Evolutionary conservation across 441 rosid species (phyloP).

Genomic region (Erodium trifolium): DNA sequence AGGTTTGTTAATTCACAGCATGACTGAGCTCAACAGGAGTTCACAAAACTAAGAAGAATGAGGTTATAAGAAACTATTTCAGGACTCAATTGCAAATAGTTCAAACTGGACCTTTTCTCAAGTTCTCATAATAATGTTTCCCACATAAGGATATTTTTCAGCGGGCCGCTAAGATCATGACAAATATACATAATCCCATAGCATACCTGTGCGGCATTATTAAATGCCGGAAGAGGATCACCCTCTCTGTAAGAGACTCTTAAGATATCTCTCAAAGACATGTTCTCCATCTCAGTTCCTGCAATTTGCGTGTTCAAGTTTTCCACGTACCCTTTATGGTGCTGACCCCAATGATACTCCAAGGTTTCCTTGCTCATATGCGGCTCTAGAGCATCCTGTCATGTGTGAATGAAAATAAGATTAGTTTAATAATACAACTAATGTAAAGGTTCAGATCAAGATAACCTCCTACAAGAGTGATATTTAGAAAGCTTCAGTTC

Average conservation of each 20-base stretch:
- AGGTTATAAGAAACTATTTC: background rate
- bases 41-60: background rate
- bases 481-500: background rate
- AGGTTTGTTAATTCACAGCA: background rate
- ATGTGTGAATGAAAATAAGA: background rate
- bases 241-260: conserved; percentile 59
- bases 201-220: conserved; percentile 86
- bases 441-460: background rate
- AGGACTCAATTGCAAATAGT: background rate
- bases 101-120: background rate
- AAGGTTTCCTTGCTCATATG: conserved; percentile 70
- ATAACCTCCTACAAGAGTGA: background rate
- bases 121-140: background rate
- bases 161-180: background rate
- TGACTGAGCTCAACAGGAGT: background rate
- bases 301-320: conserved; percentile 73
- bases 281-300: conserved; percentile 57
- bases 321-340: conserved; percentile 76
- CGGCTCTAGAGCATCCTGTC: conserved; percentile 77
- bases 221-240: conserved; percentile 68
- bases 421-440: background rate
- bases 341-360: conserved; percentile 90
- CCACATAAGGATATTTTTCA: background rate
- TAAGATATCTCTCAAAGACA: conserved; percentile 55
- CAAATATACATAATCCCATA: background rate